Evolutionary conservation across 2,329 filamentous ascomycete species (phyloP).

Genomic region (Alternaria incomplexa): DNA sequence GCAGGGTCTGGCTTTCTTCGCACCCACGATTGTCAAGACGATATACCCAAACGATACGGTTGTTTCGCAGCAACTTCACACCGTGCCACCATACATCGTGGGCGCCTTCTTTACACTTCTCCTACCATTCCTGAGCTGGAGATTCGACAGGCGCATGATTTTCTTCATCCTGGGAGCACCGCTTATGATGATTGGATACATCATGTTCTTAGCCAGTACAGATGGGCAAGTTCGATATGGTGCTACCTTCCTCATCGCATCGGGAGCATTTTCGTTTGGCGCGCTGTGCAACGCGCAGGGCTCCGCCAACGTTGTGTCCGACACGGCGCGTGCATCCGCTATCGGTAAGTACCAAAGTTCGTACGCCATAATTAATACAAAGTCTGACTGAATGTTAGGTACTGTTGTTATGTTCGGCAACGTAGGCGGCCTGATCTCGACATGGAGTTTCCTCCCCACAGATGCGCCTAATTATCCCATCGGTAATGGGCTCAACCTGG

Average conservation of each 20-base stretch:
- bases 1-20: conserved; percentile 73
- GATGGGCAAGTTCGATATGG: conserved; percentile 64
- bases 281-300: conserved; percentile 71
- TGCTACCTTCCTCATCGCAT: conserved; percentile 72
- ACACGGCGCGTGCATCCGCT: conserved; percentile 70
- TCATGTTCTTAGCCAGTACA: conserved; percentile 68
- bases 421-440: conserved; percentile 70
- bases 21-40: conserved; percentile 71
- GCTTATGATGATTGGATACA: conserved; percentile 71
- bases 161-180: conserved; percentile 67
- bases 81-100: conserved; percentile 73
- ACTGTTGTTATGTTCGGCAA: conserved; percentile 75
- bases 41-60: conserved; percentile 67
- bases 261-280: conserved; percentile 68
- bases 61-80: conserved; percentile 71
- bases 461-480: conserved; percentile 72
- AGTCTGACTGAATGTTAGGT: conserved; percentile 26
- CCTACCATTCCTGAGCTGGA: conserved; percentile 67
- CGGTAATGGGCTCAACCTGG: conserved; percentile 74
- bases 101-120: conserved; percentile 71
- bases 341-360: conserved; percentile 56
- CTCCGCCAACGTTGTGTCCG: conserved; percentile 73
- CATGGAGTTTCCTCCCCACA: conserved; percentile 68
- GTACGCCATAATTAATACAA: neutral
- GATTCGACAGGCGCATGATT: conserved; percentile 64